Percentiles rank a stretch among this genome's conserved stretches.
Evolutionary conservation across 177 flowering plant genomes (phyloP).

Genomic region (Tripterygium wilfordii): DNA sequence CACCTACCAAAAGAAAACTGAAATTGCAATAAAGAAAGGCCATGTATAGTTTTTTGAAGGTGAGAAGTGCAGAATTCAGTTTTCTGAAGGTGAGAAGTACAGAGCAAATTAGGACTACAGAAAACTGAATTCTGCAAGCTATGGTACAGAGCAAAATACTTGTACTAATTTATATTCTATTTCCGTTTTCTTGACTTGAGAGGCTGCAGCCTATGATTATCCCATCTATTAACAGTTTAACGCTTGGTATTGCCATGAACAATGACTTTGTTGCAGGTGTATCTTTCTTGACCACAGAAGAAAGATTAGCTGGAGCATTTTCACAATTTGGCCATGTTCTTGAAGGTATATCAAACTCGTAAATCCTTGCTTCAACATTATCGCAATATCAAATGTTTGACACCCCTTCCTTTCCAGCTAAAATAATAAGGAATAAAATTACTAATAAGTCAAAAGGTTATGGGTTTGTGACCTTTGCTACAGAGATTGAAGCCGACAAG

Average conservation of each 20-base stretch:
- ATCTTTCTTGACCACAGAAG: conserved; percentile 21
- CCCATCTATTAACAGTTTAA: not conserved
- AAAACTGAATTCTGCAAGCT: too few species aligned
- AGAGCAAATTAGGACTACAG: too few species aligned
- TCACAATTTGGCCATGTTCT: conserved; percentile 20
- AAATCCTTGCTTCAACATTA: not conserved
- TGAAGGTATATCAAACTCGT: conserved; percentile 25
- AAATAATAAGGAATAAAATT: conserved; percentile 13
- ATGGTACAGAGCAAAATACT: too few species aligned
- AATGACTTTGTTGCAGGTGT: conserved; percentile 16
- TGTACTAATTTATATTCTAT: too few species aligned
- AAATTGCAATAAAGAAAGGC: too few species aligned
- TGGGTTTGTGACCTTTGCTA: conserved; percentile 24
- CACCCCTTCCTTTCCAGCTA: conserved; percentile 11
- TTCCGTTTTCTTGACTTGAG: not conserved
- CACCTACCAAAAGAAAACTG: too few species aligned
- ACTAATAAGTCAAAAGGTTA: conserved; percentile 20
- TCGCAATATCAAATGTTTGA: not conserved
- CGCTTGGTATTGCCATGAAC: not conserved
- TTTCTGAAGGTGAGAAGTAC: too few species aligned
- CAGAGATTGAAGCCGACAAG: conserved; percentile 15
- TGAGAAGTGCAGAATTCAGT: too few species aligned
- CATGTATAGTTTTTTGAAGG: too few species aligned
- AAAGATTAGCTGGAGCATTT: conserved; percentile 17
- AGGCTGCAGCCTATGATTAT: not conserved